Evolutionary conservation across 1,139 yeast genomes (phyloP), one percentile per base, ranked within the genome.

Genomic region (Blastobotrys proliferans): DNA sequence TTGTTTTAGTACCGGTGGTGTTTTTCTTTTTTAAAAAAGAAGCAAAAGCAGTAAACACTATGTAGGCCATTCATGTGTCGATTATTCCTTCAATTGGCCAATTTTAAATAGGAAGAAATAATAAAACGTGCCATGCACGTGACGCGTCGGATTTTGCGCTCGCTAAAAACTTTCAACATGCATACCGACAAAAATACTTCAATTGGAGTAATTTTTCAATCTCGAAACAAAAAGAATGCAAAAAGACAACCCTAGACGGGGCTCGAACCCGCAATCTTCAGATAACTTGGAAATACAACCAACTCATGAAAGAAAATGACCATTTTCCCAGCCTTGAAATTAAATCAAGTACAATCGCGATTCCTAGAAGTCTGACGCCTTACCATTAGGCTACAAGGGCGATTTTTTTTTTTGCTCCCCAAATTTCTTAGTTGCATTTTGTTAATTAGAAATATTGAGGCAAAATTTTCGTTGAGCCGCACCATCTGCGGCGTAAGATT

Each of bases 351-450:
- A n/a, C n/a, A n/a, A n/a, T n/a, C n/a, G 41, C 40, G 43, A 46
- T 46, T 34, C 25, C 27, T 68, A 72, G 76, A 72, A 72, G 77
- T 72, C 76, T 70, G 74, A 72, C 76, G 76, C 77, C 75, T 71
- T 72, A 74, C 60, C 77, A 72, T 72, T 72, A 70, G 75, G 76
- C 76, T 72, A 72, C 74, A 71, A 76, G 71, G 73, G 76, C 76
- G 53, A 44, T 9, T n/a, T 8, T 13, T 24, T 18, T 16, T 22
- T 18, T 14, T 6, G 27, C 6, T 34, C 27, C 6, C 6, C 5
- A 8, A 5, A 9, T 14, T 24, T 6, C 20, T 35, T 38, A n/a
- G 13, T 25, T 10, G 28, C 33, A 26, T n/a, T 2, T 22, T 18
- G 13, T 32, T 6, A 10, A 25, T 17, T 14, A 20, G 6, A n/a